Evolutionary conservation across 2,329 filamentous ascomycete species (phyloP), one percentile per base, ranked within the genome.

Genomic region (Monosporascus sp.): DNA sequence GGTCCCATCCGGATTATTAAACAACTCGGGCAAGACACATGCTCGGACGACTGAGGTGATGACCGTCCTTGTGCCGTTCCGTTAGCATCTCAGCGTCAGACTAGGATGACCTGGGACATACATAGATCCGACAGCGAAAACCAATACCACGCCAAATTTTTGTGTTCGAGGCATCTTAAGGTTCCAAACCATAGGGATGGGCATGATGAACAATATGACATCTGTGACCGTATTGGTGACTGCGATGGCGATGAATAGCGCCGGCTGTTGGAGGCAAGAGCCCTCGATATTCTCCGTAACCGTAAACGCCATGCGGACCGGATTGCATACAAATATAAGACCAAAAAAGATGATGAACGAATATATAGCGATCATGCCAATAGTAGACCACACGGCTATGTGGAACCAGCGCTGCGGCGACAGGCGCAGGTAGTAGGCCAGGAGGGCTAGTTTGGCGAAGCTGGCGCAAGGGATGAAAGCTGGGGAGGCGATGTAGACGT

Each of bases 181-280:
- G 17, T 62, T 64, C 53, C 68, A 62, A 17, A 76, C 62, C 16
- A 73, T 69, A 5, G 66, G 67, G 48, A 75, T 68, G 3, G 74
- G 73, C 3, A 76, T 59, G 3, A 65, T 60, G 51, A 72, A 71
- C 34, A 73, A 69, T 22, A 73, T 49, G 9, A 76, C 40, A 59
- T 76, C 71, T 11, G 72, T 75, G 37, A 71, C 40, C 46, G 75
- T 71, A 58, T 74, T 73, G 20, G 73, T 60, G 6, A 67, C 69
- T 0, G 72, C 71, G 49, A 72, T 72, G 41, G 66, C 62, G n/a
- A 76, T 66, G 58, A 76, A 74, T 56, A 75, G 71, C 14, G 69
- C 61, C 36, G 71, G 69, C 50, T 72, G 69, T 45, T 70, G 57
- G 49, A 76, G 65, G 59, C 74, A 76, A 40, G n/a, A 16, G 20